A percentile compares a stretch with the other conserved stretches of the same genome.
Conservation (phyloP, 176 grass and related monocot genomes). For the Cenchrus fungigraminus region DNA sequence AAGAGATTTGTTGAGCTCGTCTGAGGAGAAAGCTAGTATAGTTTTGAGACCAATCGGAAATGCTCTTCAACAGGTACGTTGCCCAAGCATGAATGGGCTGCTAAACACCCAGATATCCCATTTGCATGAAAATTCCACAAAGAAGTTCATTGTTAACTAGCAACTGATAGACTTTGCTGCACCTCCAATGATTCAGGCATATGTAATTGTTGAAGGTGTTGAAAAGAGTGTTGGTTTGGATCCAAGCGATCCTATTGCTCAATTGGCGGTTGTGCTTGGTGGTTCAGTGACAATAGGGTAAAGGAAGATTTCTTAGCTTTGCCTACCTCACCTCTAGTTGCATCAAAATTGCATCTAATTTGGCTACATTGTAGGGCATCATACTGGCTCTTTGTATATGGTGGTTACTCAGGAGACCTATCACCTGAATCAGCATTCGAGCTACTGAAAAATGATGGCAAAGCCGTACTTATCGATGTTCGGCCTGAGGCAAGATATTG, state of each 20-base stretch:
- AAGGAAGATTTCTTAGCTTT: conserved; percentile 30
- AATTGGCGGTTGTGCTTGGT: conserved; percentile 68
- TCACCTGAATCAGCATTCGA: conserved; percentile 77
- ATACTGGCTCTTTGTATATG: conserved; percentile 77
- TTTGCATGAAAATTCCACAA: neutral
- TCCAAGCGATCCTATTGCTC: conserved; percentile 86
- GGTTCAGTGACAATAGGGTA: conserved; percentile 82
- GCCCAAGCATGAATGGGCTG: neutral
- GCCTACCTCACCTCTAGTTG: neutral
- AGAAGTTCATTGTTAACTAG: neutral
- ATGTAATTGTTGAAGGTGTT: conserved; percentile 65
- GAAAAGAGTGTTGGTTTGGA: conserved; percentile 92
- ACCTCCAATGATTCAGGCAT: conserved; percentile 53
- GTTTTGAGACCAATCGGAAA: conserved; percentile 62
- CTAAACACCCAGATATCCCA: neutral
- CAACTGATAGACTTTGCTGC: conserved; percentile 2
- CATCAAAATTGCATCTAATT: conserved; percentile 30
- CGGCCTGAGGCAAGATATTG: conserved; percentile 99
- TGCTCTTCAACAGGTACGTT: conserved; percentile 83
- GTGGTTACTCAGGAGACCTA: conserved; percentile 88
- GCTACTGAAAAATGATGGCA: conserved; percentile 70
- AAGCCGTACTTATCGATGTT: conserved; percentile 96
- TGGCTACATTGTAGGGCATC: conserved; percentile 52
- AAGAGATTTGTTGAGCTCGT: conserved; percentile 65
- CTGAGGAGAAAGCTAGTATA: conserved; percentile 78